Base-by-base conservation (phyloP, 768 basidiomycete genomes). In the Hirschioporus abietinus region DNA sequence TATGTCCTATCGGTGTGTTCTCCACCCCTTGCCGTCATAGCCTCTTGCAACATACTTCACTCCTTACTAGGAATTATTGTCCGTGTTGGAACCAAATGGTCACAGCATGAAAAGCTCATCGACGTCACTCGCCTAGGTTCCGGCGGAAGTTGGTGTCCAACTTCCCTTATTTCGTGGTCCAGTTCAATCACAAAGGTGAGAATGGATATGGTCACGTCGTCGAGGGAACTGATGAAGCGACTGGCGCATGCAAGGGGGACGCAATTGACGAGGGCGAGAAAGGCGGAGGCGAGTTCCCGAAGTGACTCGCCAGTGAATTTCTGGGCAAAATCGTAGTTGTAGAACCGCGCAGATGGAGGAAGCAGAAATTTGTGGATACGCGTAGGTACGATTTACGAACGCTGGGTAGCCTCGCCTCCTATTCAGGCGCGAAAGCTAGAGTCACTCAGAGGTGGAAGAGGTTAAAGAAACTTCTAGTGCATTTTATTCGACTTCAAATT, bases 191-290 rank as follows among this genome's bases (percentile, higher is more conserved):
- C 77, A 98, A 96, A 72, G 95, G 97, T 26, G 95, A 98, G 77
- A 95, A 93, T 73, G 97, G 97, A 1, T 99, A 95, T 74, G 97
- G 97, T 0, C 97, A 99, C 77, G 93, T 99, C 68, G 97, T 99
- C 68, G 97, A 99, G 76, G 97, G 97, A 0, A 85, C 87, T 0
- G 86, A 83, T 25, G 88, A 92, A 42, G 84, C 83, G 1, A 79
- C 83, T 0, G 85, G 79, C 10, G 80, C 83, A 20, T 90, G 87
- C 34, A 86, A 88, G 18, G 87, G 88, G 68, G 84, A 83, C 27
- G 88, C 84, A 24, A 76, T 90, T 35, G 91, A 92, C 69, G 95
- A 95, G 74, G 94, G 92, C 1, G 93, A 91, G 71, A 92, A 92
- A 73, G 95, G 95, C 1, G 91, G 92, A 18, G 93, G 93, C 10